Evolutionary conservation across 208 protist species (phyloP), one percentile per base, ranked within the genome.

Genomic region (Leishmania amazonensis): DNA sequence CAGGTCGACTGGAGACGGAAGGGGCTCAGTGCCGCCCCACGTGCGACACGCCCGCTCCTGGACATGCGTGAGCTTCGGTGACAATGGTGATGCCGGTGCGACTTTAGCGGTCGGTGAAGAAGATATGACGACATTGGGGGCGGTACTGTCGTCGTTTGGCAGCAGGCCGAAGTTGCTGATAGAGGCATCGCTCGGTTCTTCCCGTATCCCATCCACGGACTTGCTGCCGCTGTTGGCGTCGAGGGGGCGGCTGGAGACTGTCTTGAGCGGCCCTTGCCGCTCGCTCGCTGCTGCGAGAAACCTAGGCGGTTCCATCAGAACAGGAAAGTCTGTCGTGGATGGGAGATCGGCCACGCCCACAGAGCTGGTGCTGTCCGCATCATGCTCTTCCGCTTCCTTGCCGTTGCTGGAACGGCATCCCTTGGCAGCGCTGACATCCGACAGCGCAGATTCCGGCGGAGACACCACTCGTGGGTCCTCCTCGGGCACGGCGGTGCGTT

Each of bases 1-100:
- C 9, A 70, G 49, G 24, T 47, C 68, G 0, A 75, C 80, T 2
- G 80, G 80, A 38, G 80, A 84, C 6, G 80, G 80, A 3, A 70
- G 42, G 45, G 40, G 80, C n/a, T 80, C 45, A 31, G 15, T 42
- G 7, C 28, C 47, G 2, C 67, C 57, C 0, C 38, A 38, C 35
- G 2, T 13, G 53, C 24, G 54, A 38, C 57, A n/a, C 13, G 72
- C 6, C 11, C 72, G 72, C 31, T 21, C 28, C 45, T 57, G 3
- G 31, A 15, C 72, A 21, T 58, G 72, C 17, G 75, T 2, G 24
- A 67, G 57, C 40, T 68, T 35, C 57, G 75, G 38, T n/a, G 58
- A n/a, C 53, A 38, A 35, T 72, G 19, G 7, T 2, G 65, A 72
- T 28, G 38, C 40, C 11, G 6, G 68, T 31, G 68, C 42, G 3